Evolutionary conservation across 331 rosid genomes (phyloP).

Genomic region (Pyrus hybrid): DNA sequence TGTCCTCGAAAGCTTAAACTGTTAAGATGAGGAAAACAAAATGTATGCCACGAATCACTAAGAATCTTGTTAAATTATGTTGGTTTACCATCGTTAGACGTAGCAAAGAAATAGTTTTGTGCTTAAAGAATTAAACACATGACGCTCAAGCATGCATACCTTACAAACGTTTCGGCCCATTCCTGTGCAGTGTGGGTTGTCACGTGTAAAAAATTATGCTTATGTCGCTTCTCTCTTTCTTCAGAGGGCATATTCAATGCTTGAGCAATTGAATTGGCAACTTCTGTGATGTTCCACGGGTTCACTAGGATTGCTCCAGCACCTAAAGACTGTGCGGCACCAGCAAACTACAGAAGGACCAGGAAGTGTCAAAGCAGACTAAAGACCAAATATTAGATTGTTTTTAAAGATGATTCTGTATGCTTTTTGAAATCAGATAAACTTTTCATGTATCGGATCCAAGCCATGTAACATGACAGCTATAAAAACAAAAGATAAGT

Average conservation of each 20-base stretch:
- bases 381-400: background rate
- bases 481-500: background rate
- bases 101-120: background rate
- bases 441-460: background rate
- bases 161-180: constrained; percentile 99
- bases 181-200: constrained; percentile 91
- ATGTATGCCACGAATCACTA: background rate
- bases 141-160: constrained; percentile 32
- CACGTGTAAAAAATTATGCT: constrained; percentile 74
- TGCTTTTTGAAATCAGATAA: background rate
- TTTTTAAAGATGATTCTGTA: background rate
- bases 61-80: background rate
- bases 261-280: constrained; percentile 61
- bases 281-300: constrained; percentile 93
- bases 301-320: constrained; percentile 94
- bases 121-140: background rate
- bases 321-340: constrained; percentile 99
- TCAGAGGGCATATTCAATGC: constrained; percentile 69
- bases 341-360: constrained; percentile 72
- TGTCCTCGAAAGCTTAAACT: background rate
- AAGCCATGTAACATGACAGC: background rate
- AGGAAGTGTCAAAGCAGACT: constrained; percentile 8
- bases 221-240: constrained; percentile 79
- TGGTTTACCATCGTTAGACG: background rate
- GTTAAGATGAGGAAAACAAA: too few species aligned